phyloP scores from a whole-genome alignment of 768 basidiomycete species.

The Trichaptum fuscoviolaceum region DNA sequence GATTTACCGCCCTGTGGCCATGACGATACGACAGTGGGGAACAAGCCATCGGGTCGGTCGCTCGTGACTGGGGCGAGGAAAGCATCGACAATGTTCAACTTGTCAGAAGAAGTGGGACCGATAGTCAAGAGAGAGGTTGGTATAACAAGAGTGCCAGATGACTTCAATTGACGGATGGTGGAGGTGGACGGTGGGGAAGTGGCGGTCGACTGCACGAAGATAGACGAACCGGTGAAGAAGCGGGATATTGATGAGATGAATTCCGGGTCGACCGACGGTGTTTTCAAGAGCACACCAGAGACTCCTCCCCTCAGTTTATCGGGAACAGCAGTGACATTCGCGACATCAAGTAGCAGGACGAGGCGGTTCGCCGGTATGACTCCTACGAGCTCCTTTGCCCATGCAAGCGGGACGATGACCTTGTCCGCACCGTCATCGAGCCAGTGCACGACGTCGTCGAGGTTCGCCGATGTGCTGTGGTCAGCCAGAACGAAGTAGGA shows the following conservation, averaged over 20 bases:
- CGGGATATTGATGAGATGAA: conserved; percentile 71
- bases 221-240: conserved; percentile 60
- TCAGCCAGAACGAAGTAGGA: conserved; percentile 53
- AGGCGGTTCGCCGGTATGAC: conserved; percentile 66
- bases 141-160: conserved; percentile 60
- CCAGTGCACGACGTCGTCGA: conserved; percentile 54
- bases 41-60: conserved; percentile 88
- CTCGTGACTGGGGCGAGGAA: conserved; percentile 80
- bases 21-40: conserved; percentile 87
- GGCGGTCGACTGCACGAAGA: conserved; percentile 54
- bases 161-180: conserved; percentile 54
- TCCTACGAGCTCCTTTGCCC: conserved; percentile 63
- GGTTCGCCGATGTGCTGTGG: conserved; percentile 34
- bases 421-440: conserved; percentile 80
- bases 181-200: conserved; percentile 50
- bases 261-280: conserved; percentile 64
- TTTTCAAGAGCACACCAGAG: conserved; percentile 78
- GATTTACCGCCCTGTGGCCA: conserved; percentile 58
- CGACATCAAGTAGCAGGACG: conserved; percentile 69
- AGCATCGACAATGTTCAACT: conserved; percentile 75
- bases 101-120: conserved; percentile 41
- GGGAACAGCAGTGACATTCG: conserved; percentile 66
- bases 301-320: conserved; percentile 69
- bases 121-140: conserved; percentile 68
- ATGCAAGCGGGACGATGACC: conserved; percentile 66